Conservation (phyloP, 2,329 filamentous ascomycete species). For the Scedosporium boydii region DNA sequence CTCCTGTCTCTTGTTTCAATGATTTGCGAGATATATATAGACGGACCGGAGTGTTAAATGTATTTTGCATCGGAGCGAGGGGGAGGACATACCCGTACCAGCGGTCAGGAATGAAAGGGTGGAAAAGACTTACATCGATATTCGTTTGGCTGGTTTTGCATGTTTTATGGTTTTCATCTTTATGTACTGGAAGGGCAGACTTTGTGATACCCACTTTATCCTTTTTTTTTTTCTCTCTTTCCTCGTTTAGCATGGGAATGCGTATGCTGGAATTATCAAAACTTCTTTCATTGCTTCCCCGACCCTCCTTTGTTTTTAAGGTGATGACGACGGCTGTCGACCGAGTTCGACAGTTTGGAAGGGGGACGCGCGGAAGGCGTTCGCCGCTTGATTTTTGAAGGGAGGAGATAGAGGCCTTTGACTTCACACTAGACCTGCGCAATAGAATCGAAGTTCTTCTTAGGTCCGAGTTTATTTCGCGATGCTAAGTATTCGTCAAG, state of each 20-base stretch:
- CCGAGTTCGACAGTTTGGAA: no score
- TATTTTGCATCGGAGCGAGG: background rate
- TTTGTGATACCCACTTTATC: background rate
- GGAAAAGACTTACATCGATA: background rate
- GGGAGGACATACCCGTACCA: background rate
- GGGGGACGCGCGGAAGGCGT: no score
- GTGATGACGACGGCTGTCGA: no score
- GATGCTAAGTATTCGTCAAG: no score
- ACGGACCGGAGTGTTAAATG: background rate
- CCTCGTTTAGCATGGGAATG: background rate
- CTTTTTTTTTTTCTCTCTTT: background rate
- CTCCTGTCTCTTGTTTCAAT: background rate
- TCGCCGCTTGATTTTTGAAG: no score
- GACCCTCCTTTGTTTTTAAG: no score
- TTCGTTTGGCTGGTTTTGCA: background rate
- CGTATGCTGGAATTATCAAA: background rate
- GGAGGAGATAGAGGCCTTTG: no score
- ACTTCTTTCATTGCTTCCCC: no score
- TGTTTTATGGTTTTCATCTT: conserved; percentile 1
- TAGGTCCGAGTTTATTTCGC: no score
- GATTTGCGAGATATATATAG: background rate
- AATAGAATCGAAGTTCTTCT: no score
- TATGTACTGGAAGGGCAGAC: background rate
- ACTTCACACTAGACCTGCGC: no score
- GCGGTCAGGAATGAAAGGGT: background rate